Evolutionary conservation across 2,329 filamentous ascomycete species (phyloP), one percentile per base, ranked within the genome.

Genomic region (Neoscytalidium dimidiatum): DNA sequence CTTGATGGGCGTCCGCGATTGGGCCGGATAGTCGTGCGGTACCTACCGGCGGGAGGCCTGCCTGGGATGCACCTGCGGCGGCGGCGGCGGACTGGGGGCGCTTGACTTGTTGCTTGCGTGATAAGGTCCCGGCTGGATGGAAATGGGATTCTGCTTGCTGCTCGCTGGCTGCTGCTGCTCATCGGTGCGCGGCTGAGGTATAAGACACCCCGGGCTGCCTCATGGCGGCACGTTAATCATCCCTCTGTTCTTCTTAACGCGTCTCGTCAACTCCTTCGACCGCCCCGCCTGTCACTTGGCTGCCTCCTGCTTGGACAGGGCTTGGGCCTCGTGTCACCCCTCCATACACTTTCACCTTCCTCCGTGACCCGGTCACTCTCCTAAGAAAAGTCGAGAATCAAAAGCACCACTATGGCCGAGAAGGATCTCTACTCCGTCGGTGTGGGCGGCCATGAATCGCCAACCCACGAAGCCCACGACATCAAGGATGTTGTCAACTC

Each of bases 401-500:
- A 14, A 13, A 21, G 38, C 38, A 43, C 53, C 23, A n/a, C 29
- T 5, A 62, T 62, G 58, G 43, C 58, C 4, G 62, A 58, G 31
- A 64, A 64, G 29, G 62, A 64, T 19, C 13, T 44, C 19, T 57
- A 58, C 26, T n/a, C 29, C 29, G 44, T 64, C 21, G 51, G 41
- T n/a, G 62, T 46, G 7, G 62, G 51, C 7, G 31, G 7, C 33
- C 19, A 41, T 7, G 62, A 33, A 11, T 35, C 51, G 26, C 51
- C 51, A 7, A 4, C 41, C 19, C 53, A 64, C 31, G 62, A 64
- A 8, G 29, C 41, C 17, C 51, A 17, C 19, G 73, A 67, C 28
- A 58, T 73, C 19, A 69, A 71, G 58, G 67, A 74, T 8, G 67
- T 75, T 21, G 68, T 71, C 48, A 66, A 71, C 2, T 26, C 58